Evolutionary conservation across 2,329 filamentous ascomycete species (phyloP).

Genomic region (Trichoderma sp.): DNA sequence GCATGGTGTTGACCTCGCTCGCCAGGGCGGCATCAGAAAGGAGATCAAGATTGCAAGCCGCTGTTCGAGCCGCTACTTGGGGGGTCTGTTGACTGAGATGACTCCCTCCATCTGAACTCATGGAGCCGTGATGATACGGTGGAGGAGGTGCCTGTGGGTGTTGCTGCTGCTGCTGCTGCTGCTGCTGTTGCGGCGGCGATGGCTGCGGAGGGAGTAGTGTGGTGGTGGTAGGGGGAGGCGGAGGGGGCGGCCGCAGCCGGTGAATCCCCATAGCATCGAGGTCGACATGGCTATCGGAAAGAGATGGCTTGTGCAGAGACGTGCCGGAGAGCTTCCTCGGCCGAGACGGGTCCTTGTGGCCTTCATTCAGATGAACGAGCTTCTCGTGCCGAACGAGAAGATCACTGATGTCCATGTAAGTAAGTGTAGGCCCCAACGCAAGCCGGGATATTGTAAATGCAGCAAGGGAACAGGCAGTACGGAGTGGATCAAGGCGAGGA

Average conservation of each 20-base stretch:
- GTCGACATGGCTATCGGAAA: constrained; percentile 52
- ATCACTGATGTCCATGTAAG: constrained; percentile 67
- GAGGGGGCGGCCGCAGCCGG: constrained; percentile 33
- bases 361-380: constrained; percentile 64
- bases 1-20: constrained; percentile 57
- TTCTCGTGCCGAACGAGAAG: constrained; percentile 66
- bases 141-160: constrained; percentile 26
- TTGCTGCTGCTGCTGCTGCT: constrained; percentile 29
- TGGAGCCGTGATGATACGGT: constrained; percentile 47
- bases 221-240: constrained; percentile 25
- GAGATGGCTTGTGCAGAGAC: constrained; percentile 48
- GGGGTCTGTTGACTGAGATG: constrained; percentile 50
- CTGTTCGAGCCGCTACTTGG: constrained; percentile 49
- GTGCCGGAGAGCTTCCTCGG: constrained; percentile 55
- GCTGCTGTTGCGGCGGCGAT: constrained; percentile 28
- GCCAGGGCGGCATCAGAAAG: constrained; percentile 62
- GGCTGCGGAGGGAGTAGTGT: constrained; percentile 27
- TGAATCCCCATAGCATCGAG: constrained; percentile 51
- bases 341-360: constrained; percentile 56
- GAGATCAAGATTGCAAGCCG: constrained; percentile 60
- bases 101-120: constrained; percentile 41
- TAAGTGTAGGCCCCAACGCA: constrained; percentile 26
- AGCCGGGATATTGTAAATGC: constrained; percentile 7
- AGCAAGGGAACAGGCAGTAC: not conserved
- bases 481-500: constrained; percentile 15